Base-by-base conservation (phyloP, 2,329 filamentous ascomycete genomes). In the Neofusicoccum ribis region DNA sequence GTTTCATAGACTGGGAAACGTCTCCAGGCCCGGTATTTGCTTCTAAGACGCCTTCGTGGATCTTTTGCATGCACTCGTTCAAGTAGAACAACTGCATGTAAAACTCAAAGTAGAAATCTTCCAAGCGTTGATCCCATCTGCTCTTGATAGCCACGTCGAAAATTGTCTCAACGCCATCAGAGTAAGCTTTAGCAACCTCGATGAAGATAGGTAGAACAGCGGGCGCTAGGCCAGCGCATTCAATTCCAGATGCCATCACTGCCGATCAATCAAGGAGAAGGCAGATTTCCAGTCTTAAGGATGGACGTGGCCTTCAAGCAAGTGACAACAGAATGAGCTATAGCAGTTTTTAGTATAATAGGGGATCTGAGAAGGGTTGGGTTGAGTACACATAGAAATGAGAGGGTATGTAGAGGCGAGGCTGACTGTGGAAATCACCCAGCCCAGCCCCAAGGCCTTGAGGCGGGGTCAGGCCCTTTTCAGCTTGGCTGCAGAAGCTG, bases 81-180 rank as follows among this genome's bases (percentile, higher is more conserved):
- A 47, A 47, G 17, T 47, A 47, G 17, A 47, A 20, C 11, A 47
- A 12, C 5, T 47, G 44, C 44, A 47, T 47, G 31, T 52, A 59
- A 44, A 64, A 64, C 11, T 54, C 46, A 8, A 37, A 14, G 14
- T 64, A 58, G 49, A 64, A 64, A 2, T 41, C 34, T n/a, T 64
- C 34, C 12, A 58, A 5, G 14, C 31, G 15, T 14, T 56, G 17
- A 43, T 64, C 61, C 36, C 47, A 34, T 11, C 61, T 27, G 3
- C 37, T 34, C 9, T 23, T 41, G 27, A 44, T 27, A 17, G 39
- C 20, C 6, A 41, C 61, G 17, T 64, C n/a, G 17, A 20, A 3
- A 20, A 64, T 64, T 11, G 20, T 11, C 14, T 64, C 49, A 9
- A 64, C 34, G 12, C 61, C 49, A 23, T 46, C n/a, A 20, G 49